phyloP scores from a whole-genome alignment of 768 basidiomycete species.

The Bullera alba region DNA sequence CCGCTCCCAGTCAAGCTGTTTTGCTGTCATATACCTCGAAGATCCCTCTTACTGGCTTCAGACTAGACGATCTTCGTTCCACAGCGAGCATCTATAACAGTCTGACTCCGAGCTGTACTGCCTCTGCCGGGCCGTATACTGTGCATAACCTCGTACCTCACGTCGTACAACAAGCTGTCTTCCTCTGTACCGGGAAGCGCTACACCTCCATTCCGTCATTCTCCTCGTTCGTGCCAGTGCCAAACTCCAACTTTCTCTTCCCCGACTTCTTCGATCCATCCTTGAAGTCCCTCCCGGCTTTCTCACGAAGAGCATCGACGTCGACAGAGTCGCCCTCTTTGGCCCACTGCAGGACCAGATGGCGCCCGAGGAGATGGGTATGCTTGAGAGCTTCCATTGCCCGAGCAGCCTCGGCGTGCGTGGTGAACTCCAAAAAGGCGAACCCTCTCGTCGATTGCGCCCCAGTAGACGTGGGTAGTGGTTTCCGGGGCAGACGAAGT shows the following conservation, averaged over 20 bases:
- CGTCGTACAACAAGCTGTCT: too few relatives aligned
- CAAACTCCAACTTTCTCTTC: conserved; percentile 40
- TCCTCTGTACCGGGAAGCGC: too few relatives aligned
- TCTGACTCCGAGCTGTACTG: too few relatives aligned
- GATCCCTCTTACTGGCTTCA: too few relatives aligned
- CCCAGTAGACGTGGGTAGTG: conserved; percentile 56
- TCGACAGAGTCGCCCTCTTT: conserved; percentile 59
- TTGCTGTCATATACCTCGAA: too few relatives aligned
- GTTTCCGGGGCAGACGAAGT: conserved; percentile 83
- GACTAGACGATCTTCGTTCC: too few relatives aligned
- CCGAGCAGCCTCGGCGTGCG: conserved; percentile 79
- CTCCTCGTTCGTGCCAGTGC: conserved; percentile 14
- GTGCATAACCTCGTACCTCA: too few relatives aligned
- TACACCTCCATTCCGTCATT: conserved; percentile 31
- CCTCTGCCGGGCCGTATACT: too few relatives aligned
- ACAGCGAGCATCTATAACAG: too few relatives aligned
- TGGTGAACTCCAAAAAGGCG: conserved; percentile 90
- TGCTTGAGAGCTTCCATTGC: conserved; percentile 80
- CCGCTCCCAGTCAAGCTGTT: too few relatives aligned
- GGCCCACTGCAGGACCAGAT: conserved; percentile 93
- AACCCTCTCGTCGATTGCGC: conserved; percentile 61
- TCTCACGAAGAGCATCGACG: conserved; percentile 65
- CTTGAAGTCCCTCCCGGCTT: conserved; percentile 67
- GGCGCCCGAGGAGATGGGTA: conserved; percentile 90
- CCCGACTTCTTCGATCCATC: conserved; percentile 29